Base-by-base conservation (phyloP, 2,329 filamentous ascomycete genomes). In the Cordyceps javanica region DNA sequence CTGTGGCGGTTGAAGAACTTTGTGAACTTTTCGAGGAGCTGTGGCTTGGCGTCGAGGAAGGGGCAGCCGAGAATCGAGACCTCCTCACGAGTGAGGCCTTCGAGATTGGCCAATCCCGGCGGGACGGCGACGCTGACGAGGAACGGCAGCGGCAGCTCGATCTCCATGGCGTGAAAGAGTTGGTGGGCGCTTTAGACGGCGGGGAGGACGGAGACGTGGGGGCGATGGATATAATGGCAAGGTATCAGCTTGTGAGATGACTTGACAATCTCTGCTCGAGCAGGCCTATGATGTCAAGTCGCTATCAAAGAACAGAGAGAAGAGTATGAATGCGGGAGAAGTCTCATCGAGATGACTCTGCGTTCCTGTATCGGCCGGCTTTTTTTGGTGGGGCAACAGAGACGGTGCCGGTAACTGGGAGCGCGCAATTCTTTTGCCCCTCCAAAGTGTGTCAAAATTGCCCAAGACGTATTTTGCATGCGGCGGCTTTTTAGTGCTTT, bases 141-240 rank as follows among this genome's bases (percentile, higher is more conserved):
- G 66, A 87, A 86, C 25, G 84, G 85, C 54, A 87, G 73, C 10
- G 84, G 82, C 23, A 86, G 75, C 60, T 80, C 84, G 30, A 83
- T 83, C 70, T 87, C 85, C 84, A 87, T 87, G 61, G 60, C 68
- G 68, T 60, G 60, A 19, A 38, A 34, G 48, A 53, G 54, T 45
- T n/a, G 39, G 36, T 26, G 32, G 44, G 30, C 32, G 49, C 32
- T 30, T 21, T 44, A 14, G 55, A 45, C 19, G 14, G 16, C 16
- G 34, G 38, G 21, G 34, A 16, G 13, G 34, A 42, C 57, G 48
- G 50, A 25, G 32, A 16, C 42, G 3, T 25, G 16, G 5, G 25
- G 25, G 5, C 16, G 26, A 26, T 5, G 7, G 52, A 11, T 34
- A 10, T 36, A n/a, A n/a, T n/a, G 13, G 39, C 28, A 21, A 5